phyloP scores from a whole-genome alignment of 805 yeast genomes.

The Suhomyces xylopsoci region DNA sequence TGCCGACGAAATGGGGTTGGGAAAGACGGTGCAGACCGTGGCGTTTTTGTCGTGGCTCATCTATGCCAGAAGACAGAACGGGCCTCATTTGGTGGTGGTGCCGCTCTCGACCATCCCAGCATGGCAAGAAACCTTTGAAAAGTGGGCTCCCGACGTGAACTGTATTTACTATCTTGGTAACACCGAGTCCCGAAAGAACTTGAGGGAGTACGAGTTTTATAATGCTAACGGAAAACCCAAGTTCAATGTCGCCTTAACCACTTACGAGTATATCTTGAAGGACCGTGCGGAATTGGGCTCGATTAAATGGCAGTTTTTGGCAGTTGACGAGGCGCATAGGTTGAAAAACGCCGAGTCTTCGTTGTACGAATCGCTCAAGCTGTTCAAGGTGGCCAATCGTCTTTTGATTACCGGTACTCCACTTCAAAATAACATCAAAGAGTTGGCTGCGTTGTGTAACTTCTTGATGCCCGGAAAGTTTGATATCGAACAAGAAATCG shows the following conservation, averaged over 20 bases:
- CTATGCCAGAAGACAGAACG: slow-evolving; percentile 93
- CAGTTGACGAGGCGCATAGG: slow-evolving; percentile 98
- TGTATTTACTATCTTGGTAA: slow-evolving; percentile 93
- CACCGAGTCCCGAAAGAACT: slow-evolving; percentile 74
- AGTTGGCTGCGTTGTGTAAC: slow-evolving; percentile 90
- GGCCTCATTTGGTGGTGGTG: slow-evolving; percentile 95
- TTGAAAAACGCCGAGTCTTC: slow-evolving; percentile 92
- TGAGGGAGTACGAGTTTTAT: slow-evolving; percentile 83
- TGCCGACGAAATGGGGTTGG: slow-evolving; percentile 99
- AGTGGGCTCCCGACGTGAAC: slow-evolving; percentile 96
- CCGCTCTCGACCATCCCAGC: slow-evolving; percentile 96
- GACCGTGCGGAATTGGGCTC: slow-evolving; percentile 78
- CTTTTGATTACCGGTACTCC: slow-evolving; percentile 97
- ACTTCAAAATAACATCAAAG: slow-evolving; percentile 90
- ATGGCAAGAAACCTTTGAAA: slow-evolving; percentile 98
- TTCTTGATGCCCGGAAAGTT: slow-evolving; percentile 95
- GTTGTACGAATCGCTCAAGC: slow-evolving; percentile 79
- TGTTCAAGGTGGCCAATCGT: slow-evolving; percentile 80
- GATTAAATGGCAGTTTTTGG: slow-evolving; percentile 92
- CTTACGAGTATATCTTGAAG: slow-evolving; percentile 93
- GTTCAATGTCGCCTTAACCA: slow-evolving; percentile 88
- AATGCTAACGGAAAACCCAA: slow-evolving; percentile 66
- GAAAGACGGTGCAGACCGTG: slow-evolving; percentile 96
- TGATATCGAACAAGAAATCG: slow-evolving; percentile 89
- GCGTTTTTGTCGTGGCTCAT: slow-evolving; percentile 92